Base-by-base conservation (phyloP, 2,329 filamentous ascomycete genomes). In the Cordyceps militaris region DNA sequence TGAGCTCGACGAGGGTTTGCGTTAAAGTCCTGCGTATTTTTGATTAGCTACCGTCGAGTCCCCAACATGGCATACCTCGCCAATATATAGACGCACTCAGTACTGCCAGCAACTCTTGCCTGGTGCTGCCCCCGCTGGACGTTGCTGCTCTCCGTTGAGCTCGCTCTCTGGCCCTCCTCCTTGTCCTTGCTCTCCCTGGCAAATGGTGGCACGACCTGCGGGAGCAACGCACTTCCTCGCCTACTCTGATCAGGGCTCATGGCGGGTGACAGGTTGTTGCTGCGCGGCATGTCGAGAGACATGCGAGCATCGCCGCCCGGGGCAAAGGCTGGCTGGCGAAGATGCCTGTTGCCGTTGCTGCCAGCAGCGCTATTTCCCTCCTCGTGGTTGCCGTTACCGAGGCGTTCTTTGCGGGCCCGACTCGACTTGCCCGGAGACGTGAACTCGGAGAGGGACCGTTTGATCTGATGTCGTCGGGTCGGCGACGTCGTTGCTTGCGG, bases 401-500 rank as follows among this genome's bases (percentile, higher is more conserved):
- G 69, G 56, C 71, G 66, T 40, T 61, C 64, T 28, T 63, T 65
- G 57, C 69, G 69, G 56, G 70, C 70, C n/a, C 69, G 68, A 49
- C 68, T 66, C 72, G 70, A 59, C 58, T 70, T 74, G 59, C 74
- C 70, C 23, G 80, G 78, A 36, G 77, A 75, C 24, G 79, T 73
- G 53, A 82, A 64, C 62, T 83, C 81, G 46, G 77, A 78, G 59
- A 83, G 75, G 48, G 83, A 85, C 34, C 80, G 77, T 60, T 75
- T 79, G 60, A 83, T 73, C 63, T 81, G 79, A 63, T 82, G 81
- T 59, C 76, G 76, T 50, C 51, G 43, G 34, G 49, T 50, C 19
- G 68, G 66, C 63, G 66, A 63, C 7, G 53, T 54, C 21, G 55
- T 43, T 42, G 57, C 64, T 67, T 42, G 65, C 61, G 55, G 30